These are phyloP conservation scores for Athelia psychrophila DNA, from an alignment of 1,284 basidiomycete species.

Conservation along the genomic window DNA sequence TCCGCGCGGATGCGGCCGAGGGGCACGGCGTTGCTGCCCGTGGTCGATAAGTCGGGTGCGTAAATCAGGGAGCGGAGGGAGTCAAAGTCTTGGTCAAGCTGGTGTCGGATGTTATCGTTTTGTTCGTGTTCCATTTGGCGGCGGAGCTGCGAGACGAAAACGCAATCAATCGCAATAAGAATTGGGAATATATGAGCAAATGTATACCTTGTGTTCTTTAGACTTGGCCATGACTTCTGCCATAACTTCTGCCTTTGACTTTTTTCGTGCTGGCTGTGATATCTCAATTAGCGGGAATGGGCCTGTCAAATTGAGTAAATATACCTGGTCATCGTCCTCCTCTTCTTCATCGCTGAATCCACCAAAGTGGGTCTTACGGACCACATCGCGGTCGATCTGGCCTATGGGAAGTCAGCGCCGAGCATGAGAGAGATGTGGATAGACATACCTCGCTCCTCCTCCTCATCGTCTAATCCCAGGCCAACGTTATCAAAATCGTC, in stretches of 20 bases:
- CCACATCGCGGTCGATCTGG: slow-evolving; percentile 65
- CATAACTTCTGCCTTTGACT: slow-evolving; percentile 97
- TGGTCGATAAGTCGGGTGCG: slow-evolving; percentile 47
- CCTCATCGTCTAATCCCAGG: slow-evolving; percentile 68
- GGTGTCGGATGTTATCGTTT: slow-evolving; percentile 81
- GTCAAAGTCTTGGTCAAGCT: slow-evolving; percentile 88
- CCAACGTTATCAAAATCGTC: slow-evolving; percentile 88
- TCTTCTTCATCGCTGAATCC: slow-evolving; percentile 77
- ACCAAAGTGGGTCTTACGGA: slow-evolving; percentile 78
- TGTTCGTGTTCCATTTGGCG: slow-evolving; percentile 87
- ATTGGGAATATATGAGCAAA: not conserved
- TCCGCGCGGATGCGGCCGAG: slow-evolving; percentile 20
- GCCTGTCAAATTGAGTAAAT: slow-evolving; percentile 10
- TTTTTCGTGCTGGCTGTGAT: slow-evolving; percentile 72
- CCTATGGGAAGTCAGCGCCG: slow-evolving; percentile 34
- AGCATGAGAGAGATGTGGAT: slow-evolving; percentile 7
- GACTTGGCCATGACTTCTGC: slow-evolving; percentile 97
- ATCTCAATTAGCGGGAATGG: slow-evolving; percentile 8
- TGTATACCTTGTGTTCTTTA: slow-evolving; percentile 84
- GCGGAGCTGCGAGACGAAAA: slow-evolving; percentile 50
- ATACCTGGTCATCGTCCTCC: slow-evolving; percentile 47
- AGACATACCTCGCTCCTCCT: slow-evolving; percentile 37
- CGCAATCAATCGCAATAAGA: not conserved
- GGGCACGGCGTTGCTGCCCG: slow-evolving; percentile 35
- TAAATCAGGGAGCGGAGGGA: slow-evolving; percentile 79